Evolutionary conservation across 805 yeast genomes (phyloP).

Genomic region (Suhomyces canberraensis): DNA sequence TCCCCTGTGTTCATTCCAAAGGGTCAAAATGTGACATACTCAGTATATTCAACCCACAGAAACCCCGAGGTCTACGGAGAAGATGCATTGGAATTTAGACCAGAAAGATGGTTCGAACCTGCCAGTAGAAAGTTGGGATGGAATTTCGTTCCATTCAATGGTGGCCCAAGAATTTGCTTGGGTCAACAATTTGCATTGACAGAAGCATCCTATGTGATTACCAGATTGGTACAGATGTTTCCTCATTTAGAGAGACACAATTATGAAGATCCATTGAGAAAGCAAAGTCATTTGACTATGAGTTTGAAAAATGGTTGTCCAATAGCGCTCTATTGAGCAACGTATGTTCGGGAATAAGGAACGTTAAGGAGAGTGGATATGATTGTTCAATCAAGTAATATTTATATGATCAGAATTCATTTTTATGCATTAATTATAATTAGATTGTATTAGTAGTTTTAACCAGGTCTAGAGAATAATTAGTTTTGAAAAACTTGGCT

Average conservation of each 20-base stretch:
- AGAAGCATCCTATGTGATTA: slow-evolving; percentile 18
- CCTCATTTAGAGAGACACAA: slow-evolving; percentile 3
- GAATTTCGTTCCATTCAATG: slow-evolving; percentile 21
- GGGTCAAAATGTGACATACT: slow-evolving; percentile 41
- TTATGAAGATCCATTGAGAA: slow-evolving; percentile 11
- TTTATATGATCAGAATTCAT: not conserved
- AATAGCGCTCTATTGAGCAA: not conserved
- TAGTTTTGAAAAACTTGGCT: too few species aligned
- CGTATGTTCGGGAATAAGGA: not conserved
- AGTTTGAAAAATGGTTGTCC: slow-evolving; percentile 20
- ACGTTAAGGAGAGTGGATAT: too few species aligned
- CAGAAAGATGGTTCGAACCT: slow-evolving; percentile 34
- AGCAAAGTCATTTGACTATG: slow-evolving; percentile 30
- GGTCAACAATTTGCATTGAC: slow-evolving; percentile 26
- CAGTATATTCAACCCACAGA: slow-evolving; percentile 42
- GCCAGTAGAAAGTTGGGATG: slow-evolving; percentile 15
- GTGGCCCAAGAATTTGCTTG: slow-evolving; percentile 22
- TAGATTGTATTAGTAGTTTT: too few species aligned
- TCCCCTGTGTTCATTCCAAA: slow-evolving; percentile 28
- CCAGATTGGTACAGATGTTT: slow-evolving; percentile 17
- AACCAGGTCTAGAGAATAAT: too few species aligned
- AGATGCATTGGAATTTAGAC: slow-evolving; percentile 30
- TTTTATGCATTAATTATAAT: too few species aligned
- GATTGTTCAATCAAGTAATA: too few species aligned
- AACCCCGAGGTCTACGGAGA: slow-evolving; percentile 26